Evolutionary conservation across 345 rosid genomes (phyloP), one percentile per base, ranked within the genome.

Genomic region (Viola odorata): DNA sequence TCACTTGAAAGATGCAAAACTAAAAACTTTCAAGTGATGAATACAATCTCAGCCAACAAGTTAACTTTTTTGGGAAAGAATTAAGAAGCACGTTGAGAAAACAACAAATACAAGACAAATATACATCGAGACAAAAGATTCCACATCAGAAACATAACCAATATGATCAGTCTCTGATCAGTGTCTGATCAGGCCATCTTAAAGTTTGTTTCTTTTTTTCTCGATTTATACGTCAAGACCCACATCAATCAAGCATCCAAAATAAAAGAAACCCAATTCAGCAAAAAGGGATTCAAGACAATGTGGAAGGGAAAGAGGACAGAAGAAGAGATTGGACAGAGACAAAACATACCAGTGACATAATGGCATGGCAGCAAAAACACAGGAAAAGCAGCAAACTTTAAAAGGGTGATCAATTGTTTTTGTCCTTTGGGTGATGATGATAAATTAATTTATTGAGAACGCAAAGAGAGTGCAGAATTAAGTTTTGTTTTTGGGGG

Each of bases 391-490:
- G 44, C 13, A 16, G 36, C 14, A 48, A 45, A 41, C 7, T 3
- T 36, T 59, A 50, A 58, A 55, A 56, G 57, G 64, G 57, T 3
- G 58, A 67, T 54, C 41, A 17, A 12, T 6, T 67, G 6, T 6
- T 54, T 54, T 3, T 17, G n/a, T 11, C 12, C 32, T 23, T 0
- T 23, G 32, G 39, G 51, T 45, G 5, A 11, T 49, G 58, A 45
- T 51, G n/a, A 60, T 42, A 66, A 70, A 69, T 58, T 70, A 23
- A 70, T 66, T 57, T 68, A 78, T 69, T 70, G 72, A 80, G 73
- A 80, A 78, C 65, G 66, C 67, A 68, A 70, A 73, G 76, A 69
- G 69, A 78, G 79, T 67, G 80, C n/a, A 63, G 53, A 10, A 4
- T 12, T 9, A 60, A 54, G 69, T 70, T 9, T 7, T 23, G 17